A percentile compares a stretch with the other conserved stretches of the same genome.
phyloP scores from a whole-genome alignment of 2,329 filamentous ascomycete genomes.

The Lecanicillium sp. region DNA sequence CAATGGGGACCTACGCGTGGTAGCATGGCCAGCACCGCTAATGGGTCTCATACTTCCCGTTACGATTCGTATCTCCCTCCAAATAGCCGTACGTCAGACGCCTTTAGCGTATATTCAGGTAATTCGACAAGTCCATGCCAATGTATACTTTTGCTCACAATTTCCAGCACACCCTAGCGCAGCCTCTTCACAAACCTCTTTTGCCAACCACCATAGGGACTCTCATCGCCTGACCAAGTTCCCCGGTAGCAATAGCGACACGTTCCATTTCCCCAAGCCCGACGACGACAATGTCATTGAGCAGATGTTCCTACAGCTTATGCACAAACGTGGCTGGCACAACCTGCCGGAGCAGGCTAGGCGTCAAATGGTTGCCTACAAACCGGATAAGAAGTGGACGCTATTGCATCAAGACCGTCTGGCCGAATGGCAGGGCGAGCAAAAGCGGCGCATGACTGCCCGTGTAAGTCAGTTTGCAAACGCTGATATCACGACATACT shows the following conservation, averaged over 20 bases:
- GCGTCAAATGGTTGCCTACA: constrained; percentile 93
- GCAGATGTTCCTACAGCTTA: constrained; percentile 83
- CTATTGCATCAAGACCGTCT: constrained; percentile 91
- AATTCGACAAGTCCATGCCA: constrained; percentile 12
- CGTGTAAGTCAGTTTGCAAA: constrained; percentile 63
- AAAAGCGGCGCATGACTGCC: constrained; percentile 73
- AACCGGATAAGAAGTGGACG: constrained; percentile 94
- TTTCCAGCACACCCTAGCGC: constrained; percentile 43
- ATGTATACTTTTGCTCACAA: too few relatives aligned
- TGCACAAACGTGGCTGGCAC: constrained; percentile 98
- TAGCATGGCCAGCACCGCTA: constrained; percentile 44
- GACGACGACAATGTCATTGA: constrained; percentile 78
- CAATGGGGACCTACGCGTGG: constrained; percentile 58
- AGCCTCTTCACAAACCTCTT: constrained; percentile 45
- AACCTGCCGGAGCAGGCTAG: constrained; percentile 90
- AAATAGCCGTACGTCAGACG: constrained; percentile 51
- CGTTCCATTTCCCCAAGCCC: constrained; percentile 60
- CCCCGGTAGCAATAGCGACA: constrained; percentile 33
- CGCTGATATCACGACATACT: constrained; percentile 63
- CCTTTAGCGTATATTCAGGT: constrained; percentile 49
- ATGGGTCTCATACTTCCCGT: constrained; percentile 45
- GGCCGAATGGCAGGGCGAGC: constrained; percentile 88
- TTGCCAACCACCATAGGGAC: constrained; percentile 42
- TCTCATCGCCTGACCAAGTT: constrained; percentile 50
- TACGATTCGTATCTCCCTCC: constrained; percentile 56